Conservation (phyloP, 2,329 filamentous ascomycete genomes). For the Stemphylium vesicarium region DNA sequence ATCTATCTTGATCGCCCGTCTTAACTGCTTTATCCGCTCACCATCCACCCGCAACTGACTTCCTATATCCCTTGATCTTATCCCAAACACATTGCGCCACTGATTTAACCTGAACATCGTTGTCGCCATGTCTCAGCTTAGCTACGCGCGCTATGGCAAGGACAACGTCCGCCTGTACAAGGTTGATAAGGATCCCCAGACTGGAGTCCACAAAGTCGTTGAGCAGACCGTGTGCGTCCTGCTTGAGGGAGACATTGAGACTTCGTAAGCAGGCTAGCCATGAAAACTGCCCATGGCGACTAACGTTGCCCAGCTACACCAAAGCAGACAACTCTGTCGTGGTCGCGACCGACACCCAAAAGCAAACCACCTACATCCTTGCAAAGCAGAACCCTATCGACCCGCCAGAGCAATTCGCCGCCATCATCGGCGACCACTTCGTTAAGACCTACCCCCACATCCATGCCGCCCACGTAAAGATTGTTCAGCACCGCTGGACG, state of each 20-base stretch:
- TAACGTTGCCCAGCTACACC: conserved; percentile 72
- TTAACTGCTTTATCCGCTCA: conserved; percentile 20
- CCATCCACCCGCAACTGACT: conserved; percentile 12
- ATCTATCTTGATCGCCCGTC: conserved; percentile 32
- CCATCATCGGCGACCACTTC: conserved; percentile 86
- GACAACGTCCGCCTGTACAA: conserved; percentile 99
- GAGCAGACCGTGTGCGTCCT: conserved; percentile 96
- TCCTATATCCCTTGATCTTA: background rate
- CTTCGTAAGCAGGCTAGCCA: conserved; percentile 62
- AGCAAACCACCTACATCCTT: conserved; percentile 89
- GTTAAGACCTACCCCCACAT: conserved; percentile 88
- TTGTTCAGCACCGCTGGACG: conserved; percentile 89
- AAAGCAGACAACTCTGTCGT: conserved; percentile 91
- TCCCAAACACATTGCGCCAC: background rate
- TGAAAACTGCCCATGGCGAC: background rate
- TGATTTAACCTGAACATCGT: conserved; percentile 1
- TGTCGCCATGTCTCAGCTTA: conserved; percentile 54
- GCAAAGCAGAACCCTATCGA: conserved; percentile 92
- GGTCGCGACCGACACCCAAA: conserved; percentile 96
- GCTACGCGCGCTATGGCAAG: conserved; percentile 80
- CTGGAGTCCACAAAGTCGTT: conserved; percentile 81
- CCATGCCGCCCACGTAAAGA: conserved; percentile 77
- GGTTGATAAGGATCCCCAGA: conserved; percentile 78
- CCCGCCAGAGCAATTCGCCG: conserved; percentile 90
- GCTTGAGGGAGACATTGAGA: conserved; percentile 90